These are phyloP conservation scores for Mucor piriformis DNA, from an alignment of 371 early-diverging fungal genomes.

Conservation along the genomic window DNA sequence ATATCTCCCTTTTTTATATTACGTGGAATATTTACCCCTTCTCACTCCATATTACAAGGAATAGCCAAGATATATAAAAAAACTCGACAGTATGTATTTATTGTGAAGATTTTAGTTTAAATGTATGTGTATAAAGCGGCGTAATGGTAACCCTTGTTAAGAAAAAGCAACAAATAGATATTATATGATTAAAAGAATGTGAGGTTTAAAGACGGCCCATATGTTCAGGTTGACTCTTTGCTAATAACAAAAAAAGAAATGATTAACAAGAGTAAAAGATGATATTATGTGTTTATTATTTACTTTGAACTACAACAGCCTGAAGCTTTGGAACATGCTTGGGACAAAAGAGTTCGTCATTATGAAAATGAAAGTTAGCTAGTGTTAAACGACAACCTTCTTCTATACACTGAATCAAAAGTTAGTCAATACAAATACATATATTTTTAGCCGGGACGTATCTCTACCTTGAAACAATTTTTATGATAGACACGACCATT, in stretches of 20 bases:
- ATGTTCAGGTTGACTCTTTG: conserved; percentile 1
- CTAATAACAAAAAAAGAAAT: background rate
- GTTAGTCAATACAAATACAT: no score
- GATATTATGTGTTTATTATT: background rate
- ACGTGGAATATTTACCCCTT: no score
- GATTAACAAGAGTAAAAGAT: background rate
- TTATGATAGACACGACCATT: conserved; percentile 62
- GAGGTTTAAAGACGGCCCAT: background rate
- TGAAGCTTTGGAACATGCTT: conserved; percentile 49
- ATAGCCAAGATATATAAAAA: no score
- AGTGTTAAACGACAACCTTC: conserved; percentile 44
- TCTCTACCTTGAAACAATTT: conserved; percentile 58
- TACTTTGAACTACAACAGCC: conserved; percentile 21
- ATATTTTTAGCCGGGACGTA: no score
- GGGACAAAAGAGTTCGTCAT: conserved; percentile 38
- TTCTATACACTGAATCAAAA: conserved; percentile 29
- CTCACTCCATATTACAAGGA: no score
- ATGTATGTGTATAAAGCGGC: no score
- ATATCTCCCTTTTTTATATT: no score
- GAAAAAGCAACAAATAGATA: no score
- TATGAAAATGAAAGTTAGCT: conserved; percentile 38
- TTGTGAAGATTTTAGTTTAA: no score
- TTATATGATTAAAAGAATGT: background rate
- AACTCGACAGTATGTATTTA: no score
- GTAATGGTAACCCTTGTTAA: no score